Evolutionary conservation across 202 grass and related monocot genomes (phyloP), one percentile per base, ranked within the genome.

Genomic region (Tripidium arundinaceum): DNA sequence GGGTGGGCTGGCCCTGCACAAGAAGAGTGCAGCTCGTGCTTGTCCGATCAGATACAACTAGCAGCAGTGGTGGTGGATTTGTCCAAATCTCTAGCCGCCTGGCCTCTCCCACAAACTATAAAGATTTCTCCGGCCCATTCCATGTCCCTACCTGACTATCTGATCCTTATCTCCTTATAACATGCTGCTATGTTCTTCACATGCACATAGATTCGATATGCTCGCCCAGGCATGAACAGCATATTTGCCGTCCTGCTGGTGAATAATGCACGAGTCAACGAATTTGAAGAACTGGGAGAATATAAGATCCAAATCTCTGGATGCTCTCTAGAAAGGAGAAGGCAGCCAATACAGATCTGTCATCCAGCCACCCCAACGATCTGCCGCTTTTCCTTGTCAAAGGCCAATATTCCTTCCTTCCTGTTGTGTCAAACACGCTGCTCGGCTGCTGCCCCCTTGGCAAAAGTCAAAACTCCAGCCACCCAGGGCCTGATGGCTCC

Each of bases 301-400:
- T n/a, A n/a, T n/a, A 38, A 21, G 2, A 40, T 65, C n/a, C 76
- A 85, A 85, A 85, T 85, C 76, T 60, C 76, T 42, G 59, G 76
- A 79, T 79, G 68, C 76, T 57, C 83, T 85, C 76, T 58, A 43
- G 8, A 80, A 68, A 74, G 61, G 8, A 27, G 43, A 74, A 79
- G 45, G n/a, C n/a, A n/a, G n/a, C n/a, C 33, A 65, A 65, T 73
- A 40, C 83, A 79, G 25, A 79, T 72, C 83, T 78, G 65, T 66
- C 65, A 7, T 65, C 68, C 67, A 45, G 43, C 19, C 54, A 11
- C 67, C 45, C 67, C 45, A 45, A 34, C 26, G 67, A 66, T 36
- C 59, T 21, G 24, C 39, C 46, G 19, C 21, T 45, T 80, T 38
- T 68, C 11, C 46, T 8, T 14, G 69, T 22, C 69, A 80, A 80